Percentiles rank a stretch among this genome's conserved stretches.
These are phyloP conservation scores for Boechera stricta DNA, from an alignment of 345 rosid genomes.

Conservation along the genomic window DNA sequence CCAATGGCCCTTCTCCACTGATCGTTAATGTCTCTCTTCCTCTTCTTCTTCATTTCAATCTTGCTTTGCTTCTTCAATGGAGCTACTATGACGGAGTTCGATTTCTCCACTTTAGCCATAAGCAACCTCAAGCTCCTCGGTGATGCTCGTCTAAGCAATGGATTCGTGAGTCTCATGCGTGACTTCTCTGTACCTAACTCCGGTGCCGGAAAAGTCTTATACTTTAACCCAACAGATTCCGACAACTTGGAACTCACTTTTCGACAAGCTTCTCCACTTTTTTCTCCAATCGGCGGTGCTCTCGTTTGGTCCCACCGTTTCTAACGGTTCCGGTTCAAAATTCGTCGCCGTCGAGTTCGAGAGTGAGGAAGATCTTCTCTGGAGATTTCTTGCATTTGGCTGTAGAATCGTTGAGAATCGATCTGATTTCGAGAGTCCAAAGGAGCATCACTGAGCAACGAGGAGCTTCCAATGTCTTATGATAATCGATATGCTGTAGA, in stretches of 20 bases:
- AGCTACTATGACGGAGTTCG: constrained; percentile 58
- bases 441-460: too few species aligned
- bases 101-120: constrained; percentile 79
- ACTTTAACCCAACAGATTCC: constrained; percentile 78
- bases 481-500: too few species aligned
- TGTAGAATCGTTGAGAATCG: too few species aligned
- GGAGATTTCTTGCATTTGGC: too few species aligned
- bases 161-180: constrained; percentile 81
- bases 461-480: too few species aligned
- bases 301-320: constrained; percentile 60
- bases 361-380: too few species aligned
- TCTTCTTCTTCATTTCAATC: constrained; percentile 33
- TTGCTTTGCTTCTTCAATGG: constrained; percentile 20
- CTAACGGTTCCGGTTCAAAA: constrained; percentile 42
- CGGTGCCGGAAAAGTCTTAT: constrained; percentile 76
- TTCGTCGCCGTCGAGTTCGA: constrained; percentile 88
- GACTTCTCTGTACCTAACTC: constrained; percentile 86
- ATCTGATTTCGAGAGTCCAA: too few species aligned
- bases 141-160: constrained; percentile 82
- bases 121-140: constrained; percentile 78
- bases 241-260: constrained; percentile 56
- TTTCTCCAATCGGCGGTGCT: constrained; percentile 87
- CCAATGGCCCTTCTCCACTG: constrained; percentile 6
- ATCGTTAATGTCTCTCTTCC: constrained; percentile 26
- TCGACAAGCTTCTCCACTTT: constrained; percentile 80